These are phyloP conservation scores for Xylaria venustula DNA, from an alignment of 495 filamentous ascomycete genomes.

Conservation along the genomic window DNA sequence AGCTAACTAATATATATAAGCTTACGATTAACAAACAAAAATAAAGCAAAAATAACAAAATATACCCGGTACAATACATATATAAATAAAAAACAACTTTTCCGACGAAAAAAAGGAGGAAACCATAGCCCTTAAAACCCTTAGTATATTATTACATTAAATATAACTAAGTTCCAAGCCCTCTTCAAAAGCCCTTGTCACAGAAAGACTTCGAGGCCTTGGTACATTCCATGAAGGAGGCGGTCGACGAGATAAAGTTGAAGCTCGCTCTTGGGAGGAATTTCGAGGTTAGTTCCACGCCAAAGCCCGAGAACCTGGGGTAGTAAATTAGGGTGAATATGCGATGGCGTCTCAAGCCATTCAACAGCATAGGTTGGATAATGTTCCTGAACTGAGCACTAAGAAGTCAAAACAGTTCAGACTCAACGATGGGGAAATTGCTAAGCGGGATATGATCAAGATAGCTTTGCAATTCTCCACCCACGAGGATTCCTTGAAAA, in stretches of 20 bases:
- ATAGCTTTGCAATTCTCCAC: conserved; percentile 30
- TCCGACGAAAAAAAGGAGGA: too few relatives aligned
- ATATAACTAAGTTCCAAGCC: too few relatives aligned
- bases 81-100: too few relatives aligned
- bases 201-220: conserved; percentile 14
- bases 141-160: too few relatives aligned
- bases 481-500: conserved; percentile 28
- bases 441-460: conserved; percentile 17
- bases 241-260: conserved; percentile 19
- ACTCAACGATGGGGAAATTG: neutral
- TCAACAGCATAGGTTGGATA: neutral
- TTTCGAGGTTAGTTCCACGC: neutral
- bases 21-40: too few relatives aligned
- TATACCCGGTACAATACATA: too few relatives aligned
- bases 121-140: too few relatives aligned
- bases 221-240: conserved; percentile 18
- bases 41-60: too few relatives aligned
- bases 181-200: too few relatives aligned
- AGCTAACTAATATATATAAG: too few relatives aligned
- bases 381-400: neutral
- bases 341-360: neutral
- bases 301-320: neutral
- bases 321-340: neutral
- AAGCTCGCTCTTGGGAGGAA: conserved; percentile 19
- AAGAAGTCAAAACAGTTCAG: neutral